These are phyloP conservation scores for Astrocystis sublimbata DNA, from an alignment of 495 filamentous ascomycete genomes.

Conservation along the genomic window DNA sequence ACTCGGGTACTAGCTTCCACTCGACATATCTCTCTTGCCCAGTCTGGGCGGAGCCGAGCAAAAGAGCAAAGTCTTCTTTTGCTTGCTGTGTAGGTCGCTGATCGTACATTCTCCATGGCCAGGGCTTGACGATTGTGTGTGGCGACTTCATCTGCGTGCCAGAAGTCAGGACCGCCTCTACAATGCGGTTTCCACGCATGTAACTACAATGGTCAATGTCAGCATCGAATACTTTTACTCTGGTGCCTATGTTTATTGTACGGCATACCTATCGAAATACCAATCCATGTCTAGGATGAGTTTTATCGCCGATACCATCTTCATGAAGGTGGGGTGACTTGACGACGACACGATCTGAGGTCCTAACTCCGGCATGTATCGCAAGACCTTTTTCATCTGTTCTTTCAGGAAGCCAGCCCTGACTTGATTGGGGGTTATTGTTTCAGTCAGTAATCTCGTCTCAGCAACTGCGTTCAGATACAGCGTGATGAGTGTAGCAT, in stretches of 20 bases:
- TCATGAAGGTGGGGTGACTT: too few species aligned
- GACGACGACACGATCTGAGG: too few species aligned
- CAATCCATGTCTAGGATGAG: too few species aligned
- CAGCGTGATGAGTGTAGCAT: constrained; percentile 5
- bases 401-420: neutral
- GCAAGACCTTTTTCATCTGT: neutral
- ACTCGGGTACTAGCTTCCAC: constrained; percentile 27
- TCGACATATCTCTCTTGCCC: constrained; percentile 40
- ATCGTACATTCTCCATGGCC: constrained; percentile 33
- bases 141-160: constrained; percentile 30
- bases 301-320: too few species aligned
- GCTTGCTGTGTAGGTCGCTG: constrained; percentile 21
- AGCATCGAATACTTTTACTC: neutral
- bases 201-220: constrained; percentile 5
- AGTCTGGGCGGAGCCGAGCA: constrained; percentile 17
- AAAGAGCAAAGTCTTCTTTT: constrained; percentile 35
- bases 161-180: neutral
- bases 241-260: too few species aligned
- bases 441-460: too few species aligned
- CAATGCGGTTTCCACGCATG: neutral
- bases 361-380: too few species aligned
- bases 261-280: too few species aligned
- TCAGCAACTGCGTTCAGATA: neutral
- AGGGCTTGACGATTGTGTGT: constrained; percentile 40
- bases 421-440: neutral